Evolutionary conservation across 2,329 filamentous ascomycete genomes (phyloP).

Genomic region (Penicillium sp.): DNA sequence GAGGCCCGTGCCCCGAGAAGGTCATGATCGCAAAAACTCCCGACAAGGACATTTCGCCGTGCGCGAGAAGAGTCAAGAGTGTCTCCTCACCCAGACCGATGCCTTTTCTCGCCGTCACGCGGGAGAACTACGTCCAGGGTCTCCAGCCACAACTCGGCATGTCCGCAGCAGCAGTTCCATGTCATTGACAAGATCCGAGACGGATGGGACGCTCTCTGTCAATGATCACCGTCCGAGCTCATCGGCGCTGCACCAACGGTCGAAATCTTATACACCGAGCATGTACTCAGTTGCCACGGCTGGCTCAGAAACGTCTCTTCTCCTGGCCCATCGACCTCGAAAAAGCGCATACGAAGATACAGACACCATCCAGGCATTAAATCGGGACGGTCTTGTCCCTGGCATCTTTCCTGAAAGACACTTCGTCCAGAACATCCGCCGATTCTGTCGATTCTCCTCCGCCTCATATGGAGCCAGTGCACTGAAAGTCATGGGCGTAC

Average conservation of each 20-base stretch:
- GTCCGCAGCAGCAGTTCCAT: slow-evolving; percentile 49
- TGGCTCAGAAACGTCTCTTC: slow-evolving; percentile 49
- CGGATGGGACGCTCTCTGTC: slow-evolving; percentile 39
- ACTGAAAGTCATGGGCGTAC: slow-evolving; percentile 52
- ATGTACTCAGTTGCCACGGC: slow-evolving; percentile 52
- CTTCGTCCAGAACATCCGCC: slow-evolving; percentile 50
- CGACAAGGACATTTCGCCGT: slow-evolving; percentile 39
- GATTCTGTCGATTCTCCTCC: slow-evolving; percentile 53
- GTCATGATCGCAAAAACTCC: slow-evolving; percentile 21
- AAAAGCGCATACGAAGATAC: slow-evolving; percentile 53
- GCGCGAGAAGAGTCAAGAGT: slow-evolving; percentile 44
- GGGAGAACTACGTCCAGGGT: slow-evolving; percentile 40
- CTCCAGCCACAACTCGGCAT: slow-evolving; percentile 44
- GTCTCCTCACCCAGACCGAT: slow-evolving; percentile 47
- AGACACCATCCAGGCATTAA: slow-evolving; percentile 48
- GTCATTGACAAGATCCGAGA: slow-evolving; percentile 47
- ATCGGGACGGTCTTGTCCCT: slow-evolving; percentile 49
- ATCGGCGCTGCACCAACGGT: slow-evolving; percentile 35
- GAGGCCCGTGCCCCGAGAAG: slow-evolving; percentile 23
- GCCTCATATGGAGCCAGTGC: slow-evolving; percentile 53
- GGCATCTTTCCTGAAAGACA: slow-evolving; percentile 52
- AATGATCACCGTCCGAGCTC: slow-evolving; percentile 36
- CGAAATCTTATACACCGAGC: slow-evolving; percentile 48
- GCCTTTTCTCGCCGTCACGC: slow-evolving; percentile 43
- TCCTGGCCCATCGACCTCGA: slow-evolving; percentile 46